Conservation (phyloP, 2,329 filamentous ascomycete genomes). For the Rhynchosporium graminicola region DNA sequence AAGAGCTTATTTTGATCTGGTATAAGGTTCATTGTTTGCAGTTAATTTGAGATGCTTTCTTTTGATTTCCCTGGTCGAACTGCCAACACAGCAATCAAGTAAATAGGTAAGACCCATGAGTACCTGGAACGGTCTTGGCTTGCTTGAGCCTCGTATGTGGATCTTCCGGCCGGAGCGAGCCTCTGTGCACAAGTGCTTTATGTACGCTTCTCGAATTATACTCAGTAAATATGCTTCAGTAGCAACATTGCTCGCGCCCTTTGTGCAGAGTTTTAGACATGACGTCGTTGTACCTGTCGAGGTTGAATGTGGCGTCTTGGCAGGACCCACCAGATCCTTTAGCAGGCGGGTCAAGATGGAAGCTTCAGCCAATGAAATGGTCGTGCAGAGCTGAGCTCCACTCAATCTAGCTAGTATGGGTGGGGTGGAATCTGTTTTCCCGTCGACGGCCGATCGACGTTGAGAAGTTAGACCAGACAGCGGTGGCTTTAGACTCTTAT, state of each 20-base stretch:
- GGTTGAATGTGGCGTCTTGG: slow-evolving; percentile 4
- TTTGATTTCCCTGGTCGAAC: no score
- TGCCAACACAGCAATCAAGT: no score
- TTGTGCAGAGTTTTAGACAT: slow-evolving; percentile 14
- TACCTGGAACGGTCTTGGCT: no score
- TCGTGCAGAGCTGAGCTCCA: no score
- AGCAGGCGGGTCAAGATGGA: not conserved
- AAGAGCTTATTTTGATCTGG: slow-evolving; percentile 13
- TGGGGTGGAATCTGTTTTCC: not conserved
- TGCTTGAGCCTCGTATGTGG: not conserved
- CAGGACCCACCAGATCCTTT: not conserved
- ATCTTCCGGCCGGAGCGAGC: not conserved
- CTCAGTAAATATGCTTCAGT: not conserved
- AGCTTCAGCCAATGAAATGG: not conserved
- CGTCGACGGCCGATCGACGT: slow-evolving; percentile 1
- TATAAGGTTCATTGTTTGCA: slow-evolving; percentile 4
- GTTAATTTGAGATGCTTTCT: not conserved
- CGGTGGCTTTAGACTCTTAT: no score
- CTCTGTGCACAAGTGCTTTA: not conserved
- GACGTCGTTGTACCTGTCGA: slow-evolving; percentile 1
- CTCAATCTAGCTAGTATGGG: not conserved
- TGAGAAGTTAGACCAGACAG: not conserved
- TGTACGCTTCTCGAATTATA: not conserved
- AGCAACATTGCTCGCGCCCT: slow-evolving; percentile 7
- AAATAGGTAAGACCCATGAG: no score